phyloP scores from a whole-genome alignment of 73 alveolate species.

The Paramecium sonneborni region DNA sequence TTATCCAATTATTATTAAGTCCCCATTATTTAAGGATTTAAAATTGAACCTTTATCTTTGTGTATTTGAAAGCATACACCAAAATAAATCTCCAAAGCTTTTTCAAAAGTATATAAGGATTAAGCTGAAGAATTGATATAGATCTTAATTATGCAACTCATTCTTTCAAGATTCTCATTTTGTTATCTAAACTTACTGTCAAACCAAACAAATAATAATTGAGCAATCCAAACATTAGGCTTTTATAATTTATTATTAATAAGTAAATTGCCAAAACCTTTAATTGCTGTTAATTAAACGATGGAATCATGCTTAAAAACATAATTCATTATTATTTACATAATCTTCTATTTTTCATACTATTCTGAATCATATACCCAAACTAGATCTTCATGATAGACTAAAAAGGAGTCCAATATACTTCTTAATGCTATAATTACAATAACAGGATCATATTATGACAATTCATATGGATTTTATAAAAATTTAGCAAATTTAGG shows the following conservation, averaged over 20 bases:
- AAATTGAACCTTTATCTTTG: background rate
- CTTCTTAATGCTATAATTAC: background rate
- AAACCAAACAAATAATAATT: slow-evolving; percentile 18
- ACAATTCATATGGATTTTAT: background rate
- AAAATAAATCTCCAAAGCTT: slow-evolving; percentile 14
- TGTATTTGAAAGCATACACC: background rate
- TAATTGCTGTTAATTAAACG: background rate
- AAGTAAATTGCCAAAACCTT: background rate
- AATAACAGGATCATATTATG: background rate
- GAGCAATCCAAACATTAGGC: slow-evolving; percentile 44
- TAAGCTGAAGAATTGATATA: background rate
- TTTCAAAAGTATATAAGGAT: background rate
- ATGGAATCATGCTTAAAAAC: background rate
- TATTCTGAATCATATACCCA: slow-evolving; percentile 1
- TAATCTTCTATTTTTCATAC: background rate
- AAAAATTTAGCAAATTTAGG: background rate
- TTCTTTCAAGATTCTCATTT: background rate
- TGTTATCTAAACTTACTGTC: background rate
- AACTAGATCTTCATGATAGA: background rate
- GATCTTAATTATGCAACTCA: background rate
- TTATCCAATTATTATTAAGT: slow-evolving; percentile 1
- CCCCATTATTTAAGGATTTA: background rate
- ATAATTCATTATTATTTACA: background rate
- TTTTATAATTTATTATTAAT: background rate
- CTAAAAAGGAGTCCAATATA: background rate